A percentile compares a stretch with the other conserved stretches of the same genome.
Conservation (phyloP, 2,329 filamentous ascomycete genomes). For the Phaeosphaeria sp. region DNA sequence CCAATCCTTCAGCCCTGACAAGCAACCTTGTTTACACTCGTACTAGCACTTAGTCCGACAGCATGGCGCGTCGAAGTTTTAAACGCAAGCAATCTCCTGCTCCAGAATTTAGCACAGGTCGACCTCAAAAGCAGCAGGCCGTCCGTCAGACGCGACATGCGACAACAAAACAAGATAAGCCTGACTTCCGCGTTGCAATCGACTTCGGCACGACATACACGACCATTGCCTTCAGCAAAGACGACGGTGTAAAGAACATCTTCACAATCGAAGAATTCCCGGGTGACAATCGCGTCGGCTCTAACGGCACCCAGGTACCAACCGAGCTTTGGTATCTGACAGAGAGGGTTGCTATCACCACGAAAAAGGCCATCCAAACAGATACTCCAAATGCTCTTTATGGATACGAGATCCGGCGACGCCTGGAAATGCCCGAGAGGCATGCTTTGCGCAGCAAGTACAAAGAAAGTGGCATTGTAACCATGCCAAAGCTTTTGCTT, state of each 20-base stretch:
- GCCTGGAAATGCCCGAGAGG: neutral
- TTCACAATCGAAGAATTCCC: conserved; percentile 13
- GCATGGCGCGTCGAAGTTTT: neutral
- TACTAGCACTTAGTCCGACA: neutral
- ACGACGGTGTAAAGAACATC: neutral
- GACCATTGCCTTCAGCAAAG: conserved; percentile 9
- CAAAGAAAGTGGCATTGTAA: neutral
- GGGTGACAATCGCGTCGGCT: neutral
- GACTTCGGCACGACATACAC: conserved; percentile 22
- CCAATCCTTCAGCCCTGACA: too few relatives aligned
- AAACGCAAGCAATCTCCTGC: neutral
- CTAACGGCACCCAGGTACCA: conserved; percentile 8
- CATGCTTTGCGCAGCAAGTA: neutral
- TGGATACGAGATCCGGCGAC: conserved; percentile 6
- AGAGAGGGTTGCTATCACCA: neutral
- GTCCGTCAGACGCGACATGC: neutral
- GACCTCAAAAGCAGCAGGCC: neutral
- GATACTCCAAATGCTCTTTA: neutral
- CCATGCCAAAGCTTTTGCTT: conserved; percentile 6
- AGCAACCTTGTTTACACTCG: too few relatives aligned
- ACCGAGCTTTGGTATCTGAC: conserved; percentile 14
- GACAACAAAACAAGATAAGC: neutral
- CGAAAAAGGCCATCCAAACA: neutral
- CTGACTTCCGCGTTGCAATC: conserved; percentile 13
- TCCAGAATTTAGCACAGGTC: neutral